Percentiles rank a stretch among this genome's conserved stretches.
phyloP scores from a whole-genome alignment of 441 rosid genomes.

The Croton setiger region DNA sequence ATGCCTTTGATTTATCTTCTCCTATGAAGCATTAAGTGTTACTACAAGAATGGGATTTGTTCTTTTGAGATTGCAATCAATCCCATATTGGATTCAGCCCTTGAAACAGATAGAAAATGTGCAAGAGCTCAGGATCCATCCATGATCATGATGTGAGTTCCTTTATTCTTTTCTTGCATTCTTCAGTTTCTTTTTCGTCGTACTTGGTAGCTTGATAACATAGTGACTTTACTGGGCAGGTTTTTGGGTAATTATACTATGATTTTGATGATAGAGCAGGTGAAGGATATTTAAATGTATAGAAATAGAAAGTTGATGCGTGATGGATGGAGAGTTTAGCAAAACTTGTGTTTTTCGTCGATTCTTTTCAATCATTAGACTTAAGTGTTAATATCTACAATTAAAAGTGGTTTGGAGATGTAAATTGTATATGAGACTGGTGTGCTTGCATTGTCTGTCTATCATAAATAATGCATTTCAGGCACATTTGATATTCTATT shows the following conservation, averaged over 20 bases:
- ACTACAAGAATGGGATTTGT: slow-evolving; percentile 19
- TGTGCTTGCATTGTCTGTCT: neutral
- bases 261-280: slow-evolving; percentile 14
- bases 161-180: neutral
- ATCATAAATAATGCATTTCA: slow-evolving; percentile 1
- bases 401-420: neutral
- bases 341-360: neutral
- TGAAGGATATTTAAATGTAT: slow-evolving; percentile 19
- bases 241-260: slow-evolving; percentile 14
- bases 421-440: slow-evolving; percentile 19
- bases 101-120: slow-evolving; percentile 14
- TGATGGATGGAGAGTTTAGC: slow-evolving; percentile 7
- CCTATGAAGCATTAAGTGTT: slow-evolving; percentile 19
- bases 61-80: slow-evolving; percentile 20
- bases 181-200: neutral
- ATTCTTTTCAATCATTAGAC: neutral
- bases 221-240: slow-evolving; percentile 23
- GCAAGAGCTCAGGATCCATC: slow-evolving; percentile 16
- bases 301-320: slow-evolving; percentile 14
- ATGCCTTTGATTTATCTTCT: slow-evolving; percentile 16
- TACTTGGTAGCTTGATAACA: neutral
- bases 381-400: too few species aligned
- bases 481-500: neutral
- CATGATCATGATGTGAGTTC: slow-evolving; percentile 32
- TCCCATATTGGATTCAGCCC: slow-evolving; percentile 12